Evolutionary conservation across 768 basidiomycete species (phyloP), one percentile per base, ranked within the genome.

Genomic region (Holtermannia corniformis): DNA sequence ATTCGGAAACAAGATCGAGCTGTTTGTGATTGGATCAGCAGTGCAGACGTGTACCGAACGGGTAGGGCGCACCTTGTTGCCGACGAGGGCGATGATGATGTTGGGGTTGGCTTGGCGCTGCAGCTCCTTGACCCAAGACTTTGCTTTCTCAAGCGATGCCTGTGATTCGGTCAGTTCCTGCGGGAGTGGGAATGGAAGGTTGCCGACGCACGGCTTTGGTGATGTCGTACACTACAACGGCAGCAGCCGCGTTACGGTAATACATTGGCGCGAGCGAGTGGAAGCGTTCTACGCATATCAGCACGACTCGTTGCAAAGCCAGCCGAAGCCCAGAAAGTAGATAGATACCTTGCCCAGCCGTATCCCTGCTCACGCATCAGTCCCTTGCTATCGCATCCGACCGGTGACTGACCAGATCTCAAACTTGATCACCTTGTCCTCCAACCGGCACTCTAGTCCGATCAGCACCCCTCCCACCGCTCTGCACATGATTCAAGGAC

Each of bases 191-290:
- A 51, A 22, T 40, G 16, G 25, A 37, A 13, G 32, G 28, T 22
- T n/a, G 5, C 14, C 20, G 2, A 68, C 69, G 49, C 5, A 68
- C 66, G 26, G 88, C 86, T 74, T 96, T 95, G 47, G 93, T 97
- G 51, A 97, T 83, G 71, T 97, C 95, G 73, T 96, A 97, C 19
- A 97, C 93, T 7, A 99, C 95, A 41, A 97, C 91, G 26, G 93
- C 93, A 3, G 93, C 92, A 72, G 92, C 88, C 5, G 93, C 90
- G 66, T 97, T 96, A 66, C 95, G 87, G 73, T 95, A 96, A 73
- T 95, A 95, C 93, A 97, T 97, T 44, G 95, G 93, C 25, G 92
- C 92, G 51, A 95, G 83, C 47, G 92, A 95, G 72, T 96, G 93
- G 76, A 97, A 97, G 49, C 93, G 86, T 75, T 96, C 92, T 76